Conservation (phyloP, 306 rosid species). For the Albizia julibrissin region DNA sequence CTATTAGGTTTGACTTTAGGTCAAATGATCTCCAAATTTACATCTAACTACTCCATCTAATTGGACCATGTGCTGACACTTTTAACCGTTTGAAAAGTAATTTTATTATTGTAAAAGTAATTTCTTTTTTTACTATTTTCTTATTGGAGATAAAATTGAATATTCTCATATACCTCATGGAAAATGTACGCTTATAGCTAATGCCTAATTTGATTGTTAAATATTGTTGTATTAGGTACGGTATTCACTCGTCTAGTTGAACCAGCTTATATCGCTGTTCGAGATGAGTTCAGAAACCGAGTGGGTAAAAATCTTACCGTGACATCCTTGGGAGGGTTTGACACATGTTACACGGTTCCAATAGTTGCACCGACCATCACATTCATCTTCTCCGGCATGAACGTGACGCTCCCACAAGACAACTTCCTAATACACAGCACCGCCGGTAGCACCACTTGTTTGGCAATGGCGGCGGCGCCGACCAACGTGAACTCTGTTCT, state of each 20-base stretch:
- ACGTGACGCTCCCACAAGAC: conserved; percentile 77
- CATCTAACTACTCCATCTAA: background rate
- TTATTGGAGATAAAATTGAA: background rate
- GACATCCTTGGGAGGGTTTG: conserved; percentile 81
- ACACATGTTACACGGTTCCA: conserved; percentile 82
- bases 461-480: conserved; percentile 87
- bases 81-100: background rate
- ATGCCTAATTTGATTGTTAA: background rate
- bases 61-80: background rate
- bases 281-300: conserved; percentile 74
- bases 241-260: conserved; percentile 73
- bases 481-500: conserved; percentile 83
- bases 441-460: conserved; percentile 65
- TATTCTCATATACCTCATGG: background rate
- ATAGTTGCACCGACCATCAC: conserved; percentile 74
- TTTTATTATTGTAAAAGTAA: background rate
- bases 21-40: background rate
- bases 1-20: background rate
- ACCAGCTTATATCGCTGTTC: conserved; percentile 68
- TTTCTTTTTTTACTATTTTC: too few relatives aligned
- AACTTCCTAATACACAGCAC: conserved; percentile 84
- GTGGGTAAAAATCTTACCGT: conserved; percentile 48
- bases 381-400: conserved; percentile 83
- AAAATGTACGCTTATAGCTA: background rate
- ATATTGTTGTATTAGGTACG: conserved; percentile 52